Base-by-base conservation (phyloP, 1,284 basidiomycete genomes). In the Ceratobasidium sp. region DNA sequence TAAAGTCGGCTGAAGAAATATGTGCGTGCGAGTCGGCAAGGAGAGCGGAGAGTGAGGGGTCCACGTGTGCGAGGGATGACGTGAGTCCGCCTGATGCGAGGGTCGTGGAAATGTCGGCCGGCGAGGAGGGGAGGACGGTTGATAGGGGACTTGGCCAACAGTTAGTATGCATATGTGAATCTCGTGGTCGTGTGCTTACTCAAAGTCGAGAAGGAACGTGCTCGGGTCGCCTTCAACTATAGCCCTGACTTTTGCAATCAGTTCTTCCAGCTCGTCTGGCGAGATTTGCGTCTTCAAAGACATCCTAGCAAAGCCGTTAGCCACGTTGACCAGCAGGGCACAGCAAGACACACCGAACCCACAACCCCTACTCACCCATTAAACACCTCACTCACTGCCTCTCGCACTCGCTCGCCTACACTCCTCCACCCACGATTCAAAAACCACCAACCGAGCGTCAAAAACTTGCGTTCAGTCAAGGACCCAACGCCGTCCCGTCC, bases 371-470 rank as follows among this genome's bases (percentile, higher is more conserved):
- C 87, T 73, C 72, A 93, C 92, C 85, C 85, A 70, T 90, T 87
- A 71, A 96, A 90, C 0, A 90, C 89, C 64, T 89, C 89, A 75
- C 93, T 89, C 0, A 94, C 91, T 0, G 87, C 90, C 49, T 83
- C 79, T 72, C 87, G 79, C 0, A 94, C 90, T 25, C 90, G 80
- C 72, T 89, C 87, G 0, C 87, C 87, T 0, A 96, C 83, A 67
- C 90, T 87, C 74, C 90, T 89, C 92, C 94, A 96, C 0, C 94
- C 94, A 2, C 91, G 88, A 75, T 96, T 90, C 67, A 96, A 76
- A 54, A 96, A 83, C 92, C 93, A 96, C 92, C 93, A 96, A 58
- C 87, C 92, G 72, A 95, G 85, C 0, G 92, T 94, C 69, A 96
- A 81, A 75, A 88, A 96, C 75, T 88, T 88, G 71, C 85, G 81